Evolutionary conservation across 129 eudicot species (phyloP), one percentile per base, ranked within the genome.

Genomic region (Flaveria robusta): DNA sequence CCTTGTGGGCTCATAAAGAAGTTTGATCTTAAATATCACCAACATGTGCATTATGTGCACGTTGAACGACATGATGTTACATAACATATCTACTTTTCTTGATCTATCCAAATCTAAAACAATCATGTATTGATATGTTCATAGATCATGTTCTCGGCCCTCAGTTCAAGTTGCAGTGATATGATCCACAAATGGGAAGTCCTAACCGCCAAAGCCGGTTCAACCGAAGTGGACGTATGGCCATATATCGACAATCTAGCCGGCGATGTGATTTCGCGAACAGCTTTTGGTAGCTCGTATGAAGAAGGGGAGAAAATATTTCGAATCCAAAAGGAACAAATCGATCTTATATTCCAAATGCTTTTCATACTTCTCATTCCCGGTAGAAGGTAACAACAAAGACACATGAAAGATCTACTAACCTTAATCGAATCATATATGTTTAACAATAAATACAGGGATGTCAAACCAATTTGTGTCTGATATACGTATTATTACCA

Each of bases 171-270:
- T 65, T 88, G 88, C 34, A 47, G 20, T 4, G 74, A 76, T 43
- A 86, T 83, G 90, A 69, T 83, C 13, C 29, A 69, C 45, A 77
- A 83, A 81, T 88, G 90, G 93, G 86, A 83, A 26, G 64, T 47
- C 34, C 39, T 81, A 66, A 68, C 79, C 20, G 5, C 45, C 0
- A 18, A 16, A 68, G 39, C 56, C 1, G 78, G 81, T 29, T 68
- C 75, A 2, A 12, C 16, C 24, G 81, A 77, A 56, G 67, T 77
- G 13, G 75, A 77, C 7, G 75, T 77, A 68, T 77, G 81, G 81
- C 81, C 81, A 16, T 77, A 77, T 23, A 54, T 77, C 22, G 74
- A 77, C 51, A 77, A n/a, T 77, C 42, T 77, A 77, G 58, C 75
- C 0, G 81, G 74, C n/a, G 81, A 77, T 24, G 81, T 77, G 75